Evolutionary conservation across 495 filamentous ascomycete species (phyloP).

Genomic region (Penicillium alfredii): DNA sequence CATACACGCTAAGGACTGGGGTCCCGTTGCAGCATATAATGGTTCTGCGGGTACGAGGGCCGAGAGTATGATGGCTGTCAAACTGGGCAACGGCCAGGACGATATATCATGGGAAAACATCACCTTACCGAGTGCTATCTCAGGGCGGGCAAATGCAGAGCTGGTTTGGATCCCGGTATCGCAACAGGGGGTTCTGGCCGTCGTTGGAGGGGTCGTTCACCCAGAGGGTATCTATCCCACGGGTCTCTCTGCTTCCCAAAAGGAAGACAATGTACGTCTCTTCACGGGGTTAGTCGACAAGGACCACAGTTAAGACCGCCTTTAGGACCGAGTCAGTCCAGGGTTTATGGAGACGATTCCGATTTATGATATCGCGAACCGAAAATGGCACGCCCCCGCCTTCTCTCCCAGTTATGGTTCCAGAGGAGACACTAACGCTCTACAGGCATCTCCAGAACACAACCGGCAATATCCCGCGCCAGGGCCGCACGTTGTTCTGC

Average conservation of each 20-base stretch:
- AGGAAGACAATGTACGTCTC: conserved; percentile 17
- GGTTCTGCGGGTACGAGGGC: conserved; percentile 18
- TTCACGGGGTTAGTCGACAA: conserved; percentile 40
- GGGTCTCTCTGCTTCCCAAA: too few species aligned
- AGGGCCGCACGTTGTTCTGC: conserved; percentile 57
- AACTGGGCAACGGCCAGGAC: conserved; percentile 46
- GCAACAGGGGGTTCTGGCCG: conserved; percentile 55
- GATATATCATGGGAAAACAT: conserved; percentile 52
- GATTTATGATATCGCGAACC: conserved; percentile 73
- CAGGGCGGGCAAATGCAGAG: conserved; percentile 55
- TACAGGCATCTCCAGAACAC: conserved; percentile 60
- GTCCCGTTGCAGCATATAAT: conserved; percentile 39
- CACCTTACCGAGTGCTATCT: conserved; percentile 46
- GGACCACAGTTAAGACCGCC: too few species aligned
- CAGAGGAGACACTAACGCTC: too few species aligned
- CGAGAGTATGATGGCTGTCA: conserved; percentile 52
- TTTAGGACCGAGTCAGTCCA: too few species aligned
- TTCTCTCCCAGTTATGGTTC: too few species aligned
- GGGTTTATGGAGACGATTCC: conserved; percentile 58
- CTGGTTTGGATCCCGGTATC: conserved; percentile 67
- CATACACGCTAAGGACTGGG: conserved; percentile 41
- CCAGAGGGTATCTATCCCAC: conserved; percentile 38
- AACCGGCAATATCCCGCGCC: conserved; percentile 44
- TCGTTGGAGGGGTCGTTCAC: conserved; percentile 60
- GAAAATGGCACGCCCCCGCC: too few species aligned